Conservation (phyloP, 2,329 filamentous ascomycete species). For the Colletotrichum musicola region DNA sequence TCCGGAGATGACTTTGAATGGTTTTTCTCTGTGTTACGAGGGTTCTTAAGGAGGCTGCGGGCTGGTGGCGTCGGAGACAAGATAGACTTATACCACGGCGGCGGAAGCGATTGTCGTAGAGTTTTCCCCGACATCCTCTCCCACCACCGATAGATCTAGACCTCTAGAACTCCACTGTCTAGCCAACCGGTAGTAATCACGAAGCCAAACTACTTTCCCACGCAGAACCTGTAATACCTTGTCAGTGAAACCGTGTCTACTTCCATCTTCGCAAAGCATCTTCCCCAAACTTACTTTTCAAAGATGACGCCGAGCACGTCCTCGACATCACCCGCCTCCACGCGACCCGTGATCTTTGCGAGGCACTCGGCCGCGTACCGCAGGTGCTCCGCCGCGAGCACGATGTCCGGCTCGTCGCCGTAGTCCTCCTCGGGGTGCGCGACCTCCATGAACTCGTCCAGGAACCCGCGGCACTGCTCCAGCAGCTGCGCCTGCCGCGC, state of each 20-base stretch:
- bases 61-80: no score
- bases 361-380: conserved; percentile 83
- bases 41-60: no score
- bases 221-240: conserved; percentile 61
- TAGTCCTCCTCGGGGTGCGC: conserved; percentile 53
- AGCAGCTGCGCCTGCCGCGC: conserved; percentile 89
- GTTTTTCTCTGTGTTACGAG: no score
- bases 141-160: conserved; percentile 27
- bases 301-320: conserved; percentile 97
- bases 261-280: not conserved
- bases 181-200: not conserved
- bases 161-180: conserved; percentile 28
- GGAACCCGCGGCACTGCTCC: conserved; percentile 75
- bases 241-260: conserved; percentile 5
- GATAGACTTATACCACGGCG: not conserved
- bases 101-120: conserved; percentile 2
- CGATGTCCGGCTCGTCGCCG: conserved; percentile 78
- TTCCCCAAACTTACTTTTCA: conserved; percentile 79
- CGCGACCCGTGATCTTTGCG: conserved; percentile 88
- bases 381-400: conserved; percentile 90
- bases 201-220: conserved; percentile 60
- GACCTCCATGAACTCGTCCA: conserved; percentile 79
- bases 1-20: no score
- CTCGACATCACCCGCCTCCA: conserved; percentile 89
- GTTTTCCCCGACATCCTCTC: not conserved